These are phyloP conservation scores for Straminergon stramineum DNA, from an alignment of 225 moss, liverwort and hornwort species.

Conservation along the genomic window DNA sequence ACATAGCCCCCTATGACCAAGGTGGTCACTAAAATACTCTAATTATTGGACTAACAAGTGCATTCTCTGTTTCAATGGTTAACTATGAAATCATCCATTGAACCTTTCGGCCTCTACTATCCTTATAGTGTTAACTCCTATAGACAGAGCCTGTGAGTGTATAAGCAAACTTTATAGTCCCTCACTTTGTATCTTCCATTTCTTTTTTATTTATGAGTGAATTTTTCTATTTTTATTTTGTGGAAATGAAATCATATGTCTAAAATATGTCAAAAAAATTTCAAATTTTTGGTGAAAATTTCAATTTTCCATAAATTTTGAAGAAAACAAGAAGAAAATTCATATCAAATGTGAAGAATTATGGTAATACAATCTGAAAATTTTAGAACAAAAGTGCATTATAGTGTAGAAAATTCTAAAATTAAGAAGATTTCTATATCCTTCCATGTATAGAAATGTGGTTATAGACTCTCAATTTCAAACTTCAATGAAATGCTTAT, in stretches of 20 bases:
- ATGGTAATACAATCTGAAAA: not conserved
- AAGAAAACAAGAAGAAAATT: not conserved
- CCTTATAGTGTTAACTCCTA: not conserved
- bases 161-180: not conserved
- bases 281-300: not conserved
- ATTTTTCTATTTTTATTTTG: not conserved
- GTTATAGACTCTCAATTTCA: not conserved
- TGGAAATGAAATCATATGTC: not conserved
- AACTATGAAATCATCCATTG: not conserved
- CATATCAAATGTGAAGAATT: not conserved
- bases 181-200: not conserved
- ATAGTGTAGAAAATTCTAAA: not conserved
- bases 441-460: not conserved
- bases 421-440: not conserved
- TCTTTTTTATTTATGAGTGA: not conserved
- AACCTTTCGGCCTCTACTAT: rapidly evolving
- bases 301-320: not conserved
- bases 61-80: not conserved
- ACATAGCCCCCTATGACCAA: rapidly evolving
- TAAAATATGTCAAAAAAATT: no score
- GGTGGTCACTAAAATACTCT: not conserved
- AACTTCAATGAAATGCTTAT: not conserved
- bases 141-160: rapidly evolving
- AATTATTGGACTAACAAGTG: no score
- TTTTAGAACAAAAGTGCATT: not conserved